Evolutionary conservation across 208 protist species (phyloP).

Genomic region (Wallacemonas sp.): DNA sequence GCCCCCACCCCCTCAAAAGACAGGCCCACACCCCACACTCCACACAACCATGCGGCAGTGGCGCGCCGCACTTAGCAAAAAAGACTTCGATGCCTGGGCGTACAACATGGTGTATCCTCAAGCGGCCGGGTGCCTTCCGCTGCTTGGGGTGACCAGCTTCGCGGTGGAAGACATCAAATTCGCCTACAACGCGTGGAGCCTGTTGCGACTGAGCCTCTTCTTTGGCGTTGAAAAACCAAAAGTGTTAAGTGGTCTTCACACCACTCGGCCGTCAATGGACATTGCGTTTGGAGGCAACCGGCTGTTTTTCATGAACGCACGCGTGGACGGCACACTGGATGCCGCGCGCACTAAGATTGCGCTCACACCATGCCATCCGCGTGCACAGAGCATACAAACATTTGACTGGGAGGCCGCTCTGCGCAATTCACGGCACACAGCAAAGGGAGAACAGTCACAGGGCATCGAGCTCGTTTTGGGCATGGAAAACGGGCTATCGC

Average conservation of each 20-base stretch:
- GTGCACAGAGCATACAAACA: slow-evolving; percentile 39
- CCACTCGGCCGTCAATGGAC: slow-evolving; percentile 71
- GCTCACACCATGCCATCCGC: slow-evolving; percentile 59
- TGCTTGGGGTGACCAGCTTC: slow-evolving; percentile 38
- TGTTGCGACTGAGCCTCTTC: slow-evolving; percentile 75
- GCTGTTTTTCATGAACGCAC: slow-evolving; percentile 68
- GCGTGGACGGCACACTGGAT: slow-evolving; percentile 23
- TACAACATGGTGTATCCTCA: slow-evolving; percentile 75
- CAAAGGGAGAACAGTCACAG: not conserved
- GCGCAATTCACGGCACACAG: not conserved
- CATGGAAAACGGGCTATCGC: slow-evolving; percentile 82
- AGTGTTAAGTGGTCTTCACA: slow-evolving; percentile 49
- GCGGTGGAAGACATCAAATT: slow-evolving; percentile 87
- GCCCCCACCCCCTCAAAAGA: too few species aligned
- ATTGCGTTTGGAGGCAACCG: slow-evolving; percentile 60
- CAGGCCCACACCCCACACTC: too few species aligned
- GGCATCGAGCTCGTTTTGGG: slow-evolving; percentile 72
- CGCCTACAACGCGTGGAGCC: slow-evolving; percentile 83
- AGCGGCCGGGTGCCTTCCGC: slow-evolving; percentile 13
- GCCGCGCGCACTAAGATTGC: slow-evolving; percentile 36
- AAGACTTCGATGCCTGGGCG: slow-evolving; percentile 82
- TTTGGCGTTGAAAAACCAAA: slow-evolving; percentile 64
- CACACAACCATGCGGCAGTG: too few species aligned
- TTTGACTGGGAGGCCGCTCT: slow-evolving; percentile 30
- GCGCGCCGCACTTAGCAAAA: too few species aligned